Conservation (phyloP, 768 basidiomycete species). For the Suillus variegatus region DNA sequence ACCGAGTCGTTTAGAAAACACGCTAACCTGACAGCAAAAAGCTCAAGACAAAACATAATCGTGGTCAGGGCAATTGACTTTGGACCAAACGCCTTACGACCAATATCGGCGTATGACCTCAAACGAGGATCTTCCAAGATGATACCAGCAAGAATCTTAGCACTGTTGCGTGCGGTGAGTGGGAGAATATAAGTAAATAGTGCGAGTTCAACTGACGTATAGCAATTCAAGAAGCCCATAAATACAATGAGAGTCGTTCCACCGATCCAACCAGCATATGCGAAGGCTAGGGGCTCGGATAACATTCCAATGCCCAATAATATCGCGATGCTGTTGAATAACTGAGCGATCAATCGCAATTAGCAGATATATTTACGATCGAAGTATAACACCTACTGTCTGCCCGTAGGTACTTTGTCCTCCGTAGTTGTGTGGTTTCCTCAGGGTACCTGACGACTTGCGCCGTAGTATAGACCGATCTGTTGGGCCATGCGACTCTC, state of each 20-base stretch:
- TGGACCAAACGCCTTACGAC: constrained; percentile 83
- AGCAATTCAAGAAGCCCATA: constrained; percentile 82
- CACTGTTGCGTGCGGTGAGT: constrained; percentile 46
- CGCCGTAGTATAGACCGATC: constrained; percentile 8
- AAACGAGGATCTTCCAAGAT: constrained; percentile 70
- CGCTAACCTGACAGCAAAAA: constrained; percentile 77
- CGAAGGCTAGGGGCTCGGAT: constrained; percentile 88
- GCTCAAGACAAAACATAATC: constrained; percentile 80
- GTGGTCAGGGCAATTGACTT: constrained; percentile 66
- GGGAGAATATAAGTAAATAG: constrained; percentile 2
- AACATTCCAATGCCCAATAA: constrained; percentile 88
- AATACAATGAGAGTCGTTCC: constrained; percentile 74
- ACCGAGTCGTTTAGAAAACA: not conserved
- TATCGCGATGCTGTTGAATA: constrained; percentile 90
- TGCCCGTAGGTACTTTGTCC: constrained; percentile 76
- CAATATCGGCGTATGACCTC: constrained; percentile 88
- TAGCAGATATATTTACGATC: not conserved
- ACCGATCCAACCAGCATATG: constrained; percentile 85
- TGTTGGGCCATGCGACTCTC: not conserved
- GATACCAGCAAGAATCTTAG: constrained; percentile 81
- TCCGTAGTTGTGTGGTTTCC: constrained; percentile 34
- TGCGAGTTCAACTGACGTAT: constrained; percentile 63
- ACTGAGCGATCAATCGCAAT: constrained; percentile 38
- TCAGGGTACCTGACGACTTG: constrained; percentile 4
- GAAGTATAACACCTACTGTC: constrained; percentile 48